Conservation (phyloP, 495 filamentous ascomycete species). For the Friedmanniomyces endolithicus region DNA sequence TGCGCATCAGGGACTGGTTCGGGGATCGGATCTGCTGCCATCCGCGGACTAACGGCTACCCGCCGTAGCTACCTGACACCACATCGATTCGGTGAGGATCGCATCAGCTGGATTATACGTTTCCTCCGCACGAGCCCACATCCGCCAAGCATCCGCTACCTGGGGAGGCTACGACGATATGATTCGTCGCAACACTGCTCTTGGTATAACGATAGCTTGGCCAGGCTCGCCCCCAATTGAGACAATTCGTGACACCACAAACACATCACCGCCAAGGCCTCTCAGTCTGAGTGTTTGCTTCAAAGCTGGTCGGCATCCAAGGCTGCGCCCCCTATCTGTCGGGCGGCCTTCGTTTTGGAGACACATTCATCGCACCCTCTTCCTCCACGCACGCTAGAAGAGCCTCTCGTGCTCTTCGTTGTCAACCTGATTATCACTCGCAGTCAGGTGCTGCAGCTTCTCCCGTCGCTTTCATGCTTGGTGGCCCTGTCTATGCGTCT, state of each 20-base stretch:
- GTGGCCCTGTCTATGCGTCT: slow-evolving; percentile 13
- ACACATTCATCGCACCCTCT: not conserved
- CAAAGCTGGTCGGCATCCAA: not conserved
- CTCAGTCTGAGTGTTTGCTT: slow-evolving; percentile 2
- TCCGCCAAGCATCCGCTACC: not conserved
- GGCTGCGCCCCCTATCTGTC: not conserved
- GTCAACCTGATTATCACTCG: not conserved
- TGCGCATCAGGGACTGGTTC: not conserved
- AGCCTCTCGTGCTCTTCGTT: not conserved
- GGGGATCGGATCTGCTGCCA: not conserved
- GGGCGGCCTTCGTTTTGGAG: not conserved
- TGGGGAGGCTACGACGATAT: not conserved
- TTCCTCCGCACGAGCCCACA: not conserved
- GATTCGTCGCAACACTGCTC: not conserved
- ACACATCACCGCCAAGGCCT: not conserved
- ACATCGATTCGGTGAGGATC: not conserved
- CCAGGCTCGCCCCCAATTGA: not conserved
- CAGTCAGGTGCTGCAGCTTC: not conserved
- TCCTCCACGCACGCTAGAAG: not conserved
- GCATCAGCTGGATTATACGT: not conserved
- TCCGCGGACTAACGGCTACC: not conserved
- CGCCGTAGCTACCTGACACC: not conserved
- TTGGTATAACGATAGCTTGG: not conserved
- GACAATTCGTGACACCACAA: not conserved
- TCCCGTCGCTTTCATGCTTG: not conserved